A percentile compares a stretch with the other conserved stretches of the same genome.
phyloP scores from a whole-genome alignment of 768 basidiomycete genomes.

The Lentinus tigrinus region DNA sequence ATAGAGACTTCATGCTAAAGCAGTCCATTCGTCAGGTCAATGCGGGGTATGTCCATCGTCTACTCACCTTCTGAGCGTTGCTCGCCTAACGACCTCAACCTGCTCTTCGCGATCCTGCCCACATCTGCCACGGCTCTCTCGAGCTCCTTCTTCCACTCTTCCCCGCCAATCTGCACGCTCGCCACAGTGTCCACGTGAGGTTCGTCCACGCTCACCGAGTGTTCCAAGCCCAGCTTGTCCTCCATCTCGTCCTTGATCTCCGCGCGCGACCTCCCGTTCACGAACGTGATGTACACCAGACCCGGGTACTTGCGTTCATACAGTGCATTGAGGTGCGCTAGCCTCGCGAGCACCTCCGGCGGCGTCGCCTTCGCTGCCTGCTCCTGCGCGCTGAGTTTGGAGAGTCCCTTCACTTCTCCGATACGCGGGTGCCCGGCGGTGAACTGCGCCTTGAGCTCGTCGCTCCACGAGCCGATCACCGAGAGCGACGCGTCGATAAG shows the following conservation, averaged over 20 bases:
- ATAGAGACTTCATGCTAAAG: too few species aligned
- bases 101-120: conserved; percentile 72
- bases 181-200: conserved; percentile 38
- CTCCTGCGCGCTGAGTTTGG: conserved; percentile 74
- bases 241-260: conserved; percentile 82
- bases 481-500: conserved; percentile 56
- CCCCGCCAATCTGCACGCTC: conserved; percentile 37
- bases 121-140: conserved; percentile 72
- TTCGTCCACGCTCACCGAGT: conserved; percentile 46
- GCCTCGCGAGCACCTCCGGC: conserved; percentile 69
- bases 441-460: conserved; percentile 55
- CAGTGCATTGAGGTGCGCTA: conserved; percentile 71
- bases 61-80: conserved; percentile 18
- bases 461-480: conserved; percentile 53
- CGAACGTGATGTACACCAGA: conserved; percentile 88
- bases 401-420: conserved; percentile 76
- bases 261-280: conserved; percentile 76
- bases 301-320: conserved; percentile 77
- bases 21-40: neutral
- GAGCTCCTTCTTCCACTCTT: conserved; percentile 66
- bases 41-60: neutral
- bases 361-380: conserved; percentile 67
- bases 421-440: conserved; percentile 87
- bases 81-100: conserved; percentile 49
- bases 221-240: conserved; percentile 49